phyloP scores from a whole-genome alignment of 805 yeast genomes.

The Nadsonia fulvescens region DNA sequence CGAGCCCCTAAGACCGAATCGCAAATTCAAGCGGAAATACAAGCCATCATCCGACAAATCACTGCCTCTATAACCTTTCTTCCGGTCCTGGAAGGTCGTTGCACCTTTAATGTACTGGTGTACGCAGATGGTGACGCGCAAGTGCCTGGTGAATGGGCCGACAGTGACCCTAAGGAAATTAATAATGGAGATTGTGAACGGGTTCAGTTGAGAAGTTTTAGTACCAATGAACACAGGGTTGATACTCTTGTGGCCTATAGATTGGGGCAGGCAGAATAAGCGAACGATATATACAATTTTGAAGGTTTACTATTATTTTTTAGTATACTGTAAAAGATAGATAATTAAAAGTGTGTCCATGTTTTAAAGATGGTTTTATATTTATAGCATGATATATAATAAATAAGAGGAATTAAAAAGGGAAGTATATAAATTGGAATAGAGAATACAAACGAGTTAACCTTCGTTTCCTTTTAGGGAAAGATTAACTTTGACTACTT shows the following conservation, averaged over 20 bases:
- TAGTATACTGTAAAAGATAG: too few species aligned
- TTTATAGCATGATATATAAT: too few species aligned
- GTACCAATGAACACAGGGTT: slow-evolving; percentile 49
- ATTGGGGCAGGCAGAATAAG: slow-evolving; percentile 11
- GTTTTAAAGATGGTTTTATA: too few species aligned
- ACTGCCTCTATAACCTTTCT: slow-evolving; percentile 76
- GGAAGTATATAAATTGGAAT: too few species aligned
- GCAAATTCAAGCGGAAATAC: slow-evolving; percentile 57
- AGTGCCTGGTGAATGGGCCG: slow-evolving; percentile 75
- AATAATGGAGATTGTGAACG: slow-evolving; percentile 44
- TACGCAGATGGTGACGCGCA: slow-evolving; percentile 45
- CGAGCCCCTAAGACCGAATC: slow-evolving; percentile 25
- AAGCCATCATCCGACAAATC: slow-evolving; percentile 70
- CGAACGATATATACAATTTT: neutral
- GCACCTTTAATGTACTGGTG: slow-evolving; percentile 73
- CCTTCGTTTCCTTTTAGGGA: too few species aligned
- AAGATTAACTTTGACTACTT: slow-evolving; percentile 1
- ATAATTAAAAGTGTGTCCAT: too few species aligned
- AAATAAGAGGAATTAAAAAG: too few species aligned
- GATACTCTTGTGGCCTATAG: slow-evolving; percentile 55
- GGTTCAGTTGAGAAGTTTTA: slow-evolving; percentile 51
- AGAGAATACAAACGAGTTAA: too few species aligned
- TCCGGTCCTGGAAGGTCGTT: slow-evolving; percentile 48
- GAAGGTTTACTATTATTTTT: too few species aligned
- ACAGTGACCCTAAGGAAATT: slow-evolving; percentile 44